Evolutionary conservation across 306 rosid genomes (phyloP).

Genomic region (Citrullus colocynthis): DNA sequence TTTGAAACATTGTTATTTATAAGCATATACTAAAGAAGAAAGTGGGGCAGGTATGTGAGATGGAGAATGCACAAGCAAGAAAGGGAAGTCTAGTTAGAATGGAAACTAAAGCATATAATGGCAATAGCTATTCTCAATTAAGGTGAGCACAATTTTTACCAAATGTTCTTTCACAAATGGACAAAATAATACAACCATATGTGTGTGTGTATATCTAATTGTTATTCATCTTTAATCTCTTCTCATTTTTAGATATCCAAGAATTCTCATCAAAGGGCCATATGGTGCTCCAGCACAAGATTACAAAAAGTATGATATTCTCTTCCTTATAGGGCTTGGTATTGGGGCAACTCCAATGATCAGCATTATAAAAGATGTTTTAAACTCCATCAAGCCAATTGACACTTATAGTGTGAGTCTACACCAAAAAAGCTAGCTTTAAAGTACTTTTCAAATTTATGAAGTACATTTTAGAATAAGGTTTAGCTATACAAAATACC

Average conservation of each 20-base stretch:
- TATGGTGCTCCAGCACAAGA: conserved; percentile 92
- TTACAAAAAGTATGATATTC: conserved; percentile 63
- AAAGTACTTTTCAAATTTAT: not conserved
- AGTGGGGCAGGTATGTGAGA: conserved; percentile 56
- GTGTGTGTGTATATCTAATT: no score
- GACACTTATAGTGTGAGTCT: conserved; percentile 26
- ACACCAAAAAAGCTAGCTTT: not conserved
- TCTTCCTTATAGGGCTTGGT: conserved; percentile 78
- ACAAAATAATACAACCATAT: no score
- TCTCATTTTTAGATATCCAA: conserved; percentile 36
- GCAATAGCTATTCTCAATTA: conserved; percentile 1
- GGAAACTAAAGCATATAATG: conserved; percentile 43
- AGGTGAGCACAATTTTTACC: conserved; percentile 25
- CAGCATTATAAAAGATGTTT: conserved; percentile 72
- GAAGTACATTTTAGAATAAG: no score
- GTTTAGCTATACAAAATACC: no score
- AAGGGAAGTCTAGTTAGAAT: conserved; percentile 43
- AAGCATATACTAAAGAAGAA: not conserved
- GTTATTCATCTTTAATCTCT: no score
- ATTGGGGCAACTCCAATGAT: conserved; percentile 95
- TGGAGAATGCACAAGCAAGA: conserved; percentile 28
- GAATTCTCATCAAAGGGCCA: conserved; percentile 73
- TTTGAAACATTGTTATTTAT: not conserved
- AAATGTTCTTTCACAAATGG: no score
- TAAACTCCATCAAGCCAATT: conserved; percentile 34